phyloP scores from a whole-genome alignment of 106 monocot species.

The Acanthochlamys bracteata region DNA sequence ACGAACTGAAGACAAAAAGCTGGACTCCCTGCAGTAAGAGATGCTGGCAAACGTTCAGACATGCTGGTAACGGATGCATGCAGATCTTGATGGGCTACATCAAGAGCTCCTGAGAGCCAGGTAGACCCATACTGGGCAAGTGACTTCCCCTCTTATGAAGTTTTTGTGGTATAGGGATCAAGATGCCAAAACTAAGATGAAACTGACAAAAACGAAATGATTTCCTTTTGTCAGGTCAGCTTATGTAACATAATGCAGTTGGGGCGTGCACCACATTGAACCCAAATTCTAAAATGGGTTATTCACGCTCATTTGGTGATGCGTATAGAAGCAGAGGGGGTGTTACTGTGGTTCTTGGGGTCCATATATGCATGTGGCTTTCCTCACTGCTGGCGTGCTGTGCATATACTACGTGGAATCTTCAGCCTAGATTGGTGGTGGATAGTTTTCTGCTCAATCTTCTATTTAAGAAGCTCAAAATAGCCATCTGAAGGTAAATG shows the following conservation, averaged over 20 bases:
- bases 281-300: background rate
- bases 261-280: no score
- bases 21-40: conserved; percentile 31
- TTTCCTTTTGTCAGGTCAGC: conserved; percentile 17
- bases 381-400: conserved; percentile 6
- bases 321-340: conserved; percentile 19
- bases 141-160: background rate
- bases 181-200: no score
- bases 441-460: no score
- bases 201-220: background rate
- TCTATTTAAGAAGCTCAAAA: no score
- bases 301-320: conserved; percentile 12
- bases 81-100: conserved; percentile 30
- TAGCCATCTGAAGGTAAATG: no score
- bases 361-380: conserved; percentile 23
- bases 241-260: conserved; percentile 8
- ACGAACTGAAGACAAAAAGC: conserved; percentile 29
- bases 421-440: no score
- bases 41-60: conserved; percentile 27
- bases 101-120: conserved; percentile 39
- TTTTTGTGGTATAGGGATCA: no score
- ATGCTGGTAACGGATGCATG: conserved; percentile 25
- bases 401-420: no score
- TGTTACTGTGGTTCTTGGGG: conserved; percentile 25
- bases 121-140: conserved; percentile 1